A percentile compares a stretch with the other conserved stretches of the same genome.
Evolutionary conservation across 2,329 filamentous ascomycete species (phyloP).

Genomic region (Metarhizium sp.): DNA sequence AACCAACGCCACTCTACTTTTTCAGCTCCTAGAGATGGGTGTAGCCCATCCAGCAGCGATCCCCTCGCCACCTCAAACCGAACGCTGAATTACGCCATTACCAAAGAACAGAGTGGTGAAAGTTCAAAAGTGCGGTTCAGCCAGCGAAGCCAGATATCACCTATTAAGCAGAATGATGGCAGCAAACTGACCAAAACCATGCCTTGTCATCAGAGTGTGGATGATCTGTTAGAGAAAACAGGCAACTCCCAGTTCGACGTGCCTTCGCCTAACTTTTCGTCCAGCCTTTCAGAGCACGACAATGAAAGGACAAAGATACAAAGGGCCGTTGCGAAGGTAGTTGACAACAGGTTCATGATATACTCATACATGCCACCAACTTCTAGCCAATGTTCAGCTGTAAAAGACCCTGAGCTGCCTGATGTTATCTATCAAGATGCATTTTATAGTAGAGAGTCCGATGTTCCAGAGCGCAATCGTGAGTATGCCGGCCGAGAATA

Average conservation of each 20-base stretch:
- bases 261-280: not conserved
- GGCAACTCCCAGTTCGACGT: not conserved
- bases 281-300: slow-evolving; percentile 1
- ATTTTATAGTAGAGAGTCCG: slow-evolving; percentile 73
- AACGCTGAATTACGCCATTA: slow-evolving; percentile 57
- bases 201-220: not conserved
- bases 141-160: slow-evolving; percentile 41
- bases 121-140: slow-evolving; percentile 55
- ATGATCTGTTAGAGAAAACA: not conserved
- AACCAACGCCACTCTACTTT: not conserved
- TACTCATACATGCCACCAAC: slow-evolving; percentile 20
- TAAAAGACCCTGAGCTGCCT: slow-evolving; percentile 33
- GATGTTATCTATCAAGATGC: slow-evolving; percentile 74
- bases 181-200: slow-evolving; percentile 6
- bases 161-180: slow-evolving; percentile 39
- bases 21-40: not conserved
- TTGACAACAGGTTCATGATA: slow-evolving; percentile 10
- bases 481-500: slow-evolving; percentile 89
- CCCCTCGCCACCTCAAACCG: slow-evolving; percentile 21
- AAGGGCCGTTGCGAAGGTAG: slow-evolving; percentile 1
- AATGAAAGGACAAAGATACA: slow-evolving; percentile 3
- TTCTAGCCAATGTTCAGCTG: slow-evolving; percentile 9
- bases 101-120: slow-evolving; percentile 65
- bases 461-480: slow-evolving; percentile 66
- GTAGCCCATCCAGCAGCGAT: not conserved